Evolutionary conservation across 345 rosid genomes (phyloP).

Genomic region (Salix suchowensis): DNA sequence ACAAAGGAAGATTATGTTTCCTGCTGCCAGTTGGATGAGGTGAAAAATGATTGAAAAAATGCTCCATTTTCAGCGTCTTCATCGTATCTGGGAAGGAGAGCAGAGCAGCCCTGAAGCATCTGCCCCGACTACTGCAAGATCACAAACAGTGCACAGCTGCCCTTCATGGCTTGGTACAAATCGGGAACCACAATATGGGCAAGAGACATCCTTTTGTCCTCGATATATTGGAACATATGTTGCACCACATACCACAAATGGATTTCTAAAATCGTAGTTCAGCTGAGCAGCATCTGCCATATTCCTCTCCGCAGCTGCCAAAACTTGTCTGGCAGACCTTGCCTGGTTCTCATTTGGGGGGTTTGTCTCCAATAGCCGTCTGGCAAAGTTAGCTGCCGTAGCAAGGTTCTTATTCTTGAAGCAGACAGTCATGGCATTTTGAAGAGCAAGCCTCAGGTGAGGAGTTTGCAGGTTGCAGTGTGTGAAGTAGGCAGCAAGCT

Average conservation of each 20-base stretch:
- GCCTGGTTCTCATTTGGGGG: conserved; percentile 74
- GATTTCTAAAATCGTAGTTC: conserved; percentile 91
- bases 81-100: conserved; percentile 75
- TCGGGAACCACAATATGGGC: conserved; percentile 81
- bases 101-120: conserved; percentile 93
- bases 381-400: conserved; percentile 77
- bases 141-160: conserved; percentile 66
- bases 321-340: conserved; percentile 72
- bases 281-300: conserved; percentile 58
- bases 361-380: conserved; percentile 73
- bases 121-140: conserved; percentile 77
- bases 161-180: conserved; percentile 79
- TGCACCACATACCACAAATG: conserved; percentile 84
- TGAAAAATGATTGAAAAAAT: conserved; percentile 15
- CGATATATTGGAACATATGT: conserved; percentile 87
- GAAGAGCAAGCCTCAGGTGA: conserved; percentile 72
- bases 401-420: conserved; percentile 73
- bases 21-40: conserved; percentile 8
- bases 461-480: conserved; percentile 87
- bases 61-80: background rate
- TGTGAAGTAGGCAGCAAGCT: conserved; percentile 98
- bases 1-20: background rate
- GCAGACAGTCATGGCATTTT: conserved; percentile 73
- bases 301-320: conserved; percentile 77
- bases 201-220: conserved; percentile 79